phyloP scores from a whole-genome alignment of 2,329 filamentous ascomycete species.

The Monilinia vaccinii-corymbosi region DNA sequence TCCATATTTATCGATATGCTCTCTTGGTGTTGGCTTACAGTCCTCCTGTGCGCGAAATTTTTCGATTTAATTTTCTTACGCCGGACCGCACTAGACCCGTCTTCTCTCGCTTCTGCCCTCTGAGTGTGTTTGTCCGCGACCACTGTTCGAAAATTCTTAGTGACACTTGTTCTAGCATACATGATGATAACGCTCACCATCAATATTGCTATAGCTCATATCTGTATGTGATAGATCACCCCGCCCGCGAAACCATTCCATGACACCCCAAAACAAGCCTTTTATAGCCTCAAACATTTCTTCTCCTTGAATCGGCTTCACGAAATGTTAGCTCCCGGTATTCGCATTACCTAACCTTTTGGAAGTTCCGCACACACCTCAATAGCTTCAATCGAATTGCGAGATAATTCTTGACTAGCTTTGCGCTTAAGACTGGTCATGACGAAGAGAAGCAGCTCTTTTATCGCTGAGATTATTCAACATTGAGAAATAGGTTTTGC shows the following conservation, averaged over 20 bases:
- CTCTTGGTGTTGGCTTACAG: not conserved
- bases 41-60: not conserved
- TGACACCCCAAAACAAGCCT: not conserved
- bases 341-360: not conserved
- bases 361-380: conserved; percentile 9
- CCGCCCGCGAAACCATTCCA: not conserved
- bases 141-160: conserved; percentile 11
- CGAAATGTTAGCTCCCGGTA: not conserved
- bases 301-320: not conserved
- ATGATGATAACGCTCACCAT: not conserved
- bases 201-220: conserved; percentile 8
- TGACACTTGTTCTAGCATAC: not conserved
- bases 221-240: conserved; percentile 6
- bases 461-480: not conserved
- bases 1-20: conserved; percentile 1
- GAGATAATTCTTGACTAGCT: conserved; percentile 19
- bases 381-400: conserved; percentile 11
- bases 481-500: not conserved
- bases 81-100: conserved; percentile 16
- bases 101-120: conserved; percentile 10
- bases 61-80: conserved; percentile 13
- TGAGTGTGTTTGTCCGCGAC: conserved; percentile 16
- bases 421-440: conserved; percentile 20
- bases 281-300: conserved; percentile 5
- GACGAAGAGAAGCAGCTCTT: not conserved